Evolutionary conservation across 495 filamentous ascomycete species (phyloP).

Genomic region (Neurospora tetraspora): DNA sequence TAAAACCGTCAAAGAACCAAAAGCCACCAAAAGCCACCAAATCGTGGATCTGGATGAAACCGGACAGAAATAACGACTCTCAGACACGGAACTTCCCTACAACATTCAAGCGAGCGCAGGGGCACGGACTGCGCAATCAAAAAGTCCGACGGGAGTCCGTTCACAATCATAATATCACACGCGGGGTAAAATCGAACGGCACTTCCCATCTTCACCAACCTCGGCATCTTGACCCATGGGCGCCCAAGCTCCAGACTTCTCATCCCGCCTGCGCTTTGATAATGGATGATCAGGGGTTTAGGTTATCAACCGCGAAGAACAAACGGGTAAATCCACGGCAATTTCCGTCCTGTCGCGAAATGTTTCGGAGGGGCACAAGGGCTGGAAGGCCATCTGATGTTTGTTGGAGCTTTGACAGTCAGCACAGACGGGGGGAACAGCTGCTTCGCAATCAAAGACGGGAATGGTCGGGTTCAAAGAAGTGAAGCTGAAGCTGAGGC

Average conservation of each 20-base stretch:
- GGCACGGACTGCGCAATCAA: neutral
- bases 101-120: neutral
- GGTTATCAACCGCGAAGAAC: neutral
- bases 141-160: neutral
- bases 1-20: neutral
- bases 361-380: neutral
- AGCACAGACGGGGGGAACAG: neutral
- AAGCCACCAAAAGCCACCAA: neutral
- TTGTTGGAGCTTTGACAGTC: neutral
- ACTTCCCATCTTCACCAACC: neutral
- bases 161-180: neutral
- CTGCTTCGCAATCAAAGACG: neutral
- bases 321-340: neutral
- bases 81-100: neutral
- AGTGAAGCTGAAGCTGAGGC: neutral
- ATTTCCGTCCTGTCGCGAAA: neutral
- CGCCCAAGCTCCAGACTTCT: neutral
- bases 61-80: neutral
- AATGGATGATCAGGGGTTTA: neutral
- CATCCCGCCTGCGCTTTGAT: neutral
- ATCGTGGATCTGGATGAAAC: neutral
- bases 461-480: neutral
- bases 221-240: neutral
- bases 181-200: neutral
- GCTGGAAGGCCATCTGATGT: neutral